These are phyloP conservation scores for Cytospora piceae DNA, from an alignment of 2,329 filamentous ascomycete genomes.

Conservation along the genomic window DNA sequence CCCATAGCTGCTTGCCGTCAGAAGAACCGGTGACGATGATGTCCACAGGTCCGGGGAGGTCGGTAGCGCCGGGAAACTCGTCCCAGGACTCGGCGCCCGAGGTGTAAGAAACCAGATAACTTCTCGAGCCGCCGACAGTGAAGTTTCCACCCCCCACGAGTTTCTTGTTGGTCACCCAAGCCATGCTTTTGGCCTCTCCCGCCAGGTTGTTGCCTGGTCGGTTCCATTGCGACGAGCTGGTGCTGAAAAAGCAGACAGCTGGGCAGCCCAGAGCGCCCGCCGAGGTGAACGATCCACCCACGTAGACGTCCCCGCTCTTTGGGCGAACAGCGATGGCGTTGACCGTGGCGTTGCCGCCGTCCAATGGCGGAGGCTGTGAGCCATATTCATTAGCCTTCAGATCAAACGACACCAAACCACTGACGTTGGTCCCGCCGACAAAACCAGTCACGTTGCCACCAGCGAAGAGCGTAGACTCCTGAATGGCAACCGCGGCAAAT, in stretches of 20 bases:
- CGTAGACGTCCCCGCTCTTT: slow-evolving; percentile 73
- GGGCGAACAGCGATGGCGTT: slow-evolving; percentile 76
- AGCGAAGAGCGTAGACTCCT: slow-evolving; percentile 73
- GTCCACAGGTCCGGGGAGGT: slow-evolving; percentile 79
- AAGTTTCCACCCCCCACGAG: slow-evolving; percentile 81
- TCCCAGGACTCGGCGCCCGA: slow-evolving; percentile 69
- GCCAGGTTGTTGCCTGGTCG: slow-evolving; percentile 73
- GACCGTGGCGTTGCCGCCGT: slow-evolving; percentile 71
- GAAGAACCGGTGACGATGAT: slow-evolving; percentile 74
- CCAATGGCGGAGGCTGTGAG: slow-evolving; percentile 75
- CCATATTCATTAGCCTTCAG: slow-evolving; percentile 66
- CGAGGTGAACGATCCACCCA: slow-evolving; percentile 82
- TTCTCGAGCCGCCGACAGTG: slow-evolving; percentile 65
- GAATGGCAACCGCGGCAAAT: slow-evolving; percentile 71
- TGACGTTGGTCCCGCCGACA: slow-evolving; percentile 64
- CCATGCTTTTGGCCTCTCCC: slow-evolving; percentile 72
- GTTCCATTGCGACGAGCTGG: slow-evolving; percentile 74
- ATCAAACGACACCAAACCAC: slow-evolving; percentile 81
- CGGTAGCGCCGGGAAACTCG: slow-evolving; percentile 61
- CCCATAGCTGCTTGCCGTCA: slow-evolving; percentile 78
- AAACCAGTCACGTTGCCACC: slow-evolving; percentile 79
- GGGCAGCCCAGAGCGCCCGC: slow-evolving; percentile 84
- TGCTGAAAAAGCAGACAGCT: slow-evolving; percentile 79
- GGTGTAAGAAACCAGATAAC: slow-evolving; percentile 75
- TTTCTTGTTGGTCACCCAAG: slow-evolving; percentile 74